Conservation (phyloP, 2,329 filamentous ascomycete species). For the Cladosporium sphaerospermum region DNA sequence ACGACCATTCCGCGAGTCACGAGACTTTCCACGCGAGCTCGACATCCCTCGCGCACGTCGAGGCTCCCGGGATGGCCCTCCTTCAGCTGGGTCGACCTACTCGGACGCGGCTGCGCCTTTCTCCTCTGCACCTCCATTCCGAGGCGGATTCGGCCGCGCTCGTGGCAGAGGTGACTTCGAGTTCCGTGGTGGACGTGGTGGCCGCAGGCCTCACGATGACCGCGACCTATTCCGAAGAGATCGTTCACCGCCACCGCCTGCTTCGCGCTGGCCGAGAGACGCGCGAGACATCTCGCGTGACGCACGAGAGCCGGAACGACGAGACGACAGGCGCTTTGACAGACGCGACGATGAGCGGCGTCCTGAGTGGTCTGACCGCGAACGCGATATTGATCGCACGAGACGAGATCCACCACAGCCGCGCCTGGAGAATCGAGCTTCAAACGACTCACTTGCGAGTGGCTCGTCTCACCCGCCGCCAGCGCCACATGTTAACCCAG, state of each 20-base stretch:
- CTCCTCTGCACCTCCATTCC: conserved; percentile 41
- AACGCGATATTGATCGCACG: conserved; percentile 34
- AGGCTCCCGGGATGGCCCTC: conserved; percentile 65
- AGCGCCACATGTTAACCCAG: conserved; percentile 27
- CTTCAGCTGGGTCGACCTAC: conserved; percentile 63
- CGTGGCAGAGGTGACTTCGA: conserved; percentile 45
- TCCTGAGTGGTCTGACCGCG: conserved; percentile 33
- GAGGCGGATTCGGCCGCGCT: conserved; percentile 50
- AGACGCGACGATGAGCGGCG: conserved; percentile 38
- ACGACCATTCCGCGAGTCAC: conserved; percentile 52
- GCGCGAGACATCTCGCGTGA: conserved; percentile 24
- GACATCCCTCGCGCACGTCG: conserved; percentile 63
- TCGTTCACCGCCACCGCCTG: conserved; percentile 38
- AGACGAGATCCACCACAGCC: conserved; percentile 25
- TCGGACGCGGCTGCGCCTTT: conserved; percentile 58
- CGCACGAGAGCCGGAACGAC: conserved; percentile 30
- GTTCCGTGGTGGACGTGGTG: conserved; percentile 42
- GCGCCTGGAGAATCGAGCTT: conserved; percentile 24
- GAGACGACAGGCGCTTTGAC: conserved; percentile 40
- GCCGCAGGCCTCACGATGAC: conserved; percentile 41
- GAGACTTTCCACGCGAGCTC: conserved; percentile 57
- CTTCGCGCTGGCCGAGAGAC: conserved; percentile 41
- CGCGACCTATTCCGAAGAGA: conserved; percentile 55
- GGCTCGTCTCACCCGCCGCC: conserved; percentile 16
- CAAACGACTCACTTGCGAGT: conserved; percentile 20